Percentiles rank a stretch among this genome's conserved stretches.
Conservation (phyloP, 2,329 filamentous ascomycete species). For the Colletotrichum magnum region DNA sequence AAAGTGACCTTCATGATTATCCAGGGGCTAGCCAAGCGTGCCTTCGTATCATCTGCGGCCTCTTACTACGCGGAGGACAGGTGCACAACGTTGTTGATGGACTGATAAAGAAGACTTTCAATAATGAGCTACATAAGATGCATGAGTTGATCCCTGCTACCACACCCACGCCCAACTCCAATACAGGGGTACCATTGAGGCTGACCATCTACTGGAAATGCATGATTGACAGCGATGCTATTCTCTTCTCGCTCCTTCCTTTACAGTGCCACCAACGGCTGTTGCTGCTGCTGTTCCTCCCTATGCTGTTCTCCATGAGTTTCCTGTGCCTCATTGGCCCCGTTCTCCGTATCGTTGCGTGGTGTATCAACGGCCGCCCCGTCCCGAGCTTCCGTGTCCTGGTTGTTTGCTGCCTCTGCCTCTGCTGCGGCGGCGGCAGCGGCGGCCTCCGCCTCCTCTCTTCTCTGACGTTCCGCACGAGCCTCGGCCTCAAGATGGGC, state of each 20-base stretch:
- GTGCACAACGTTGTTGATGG: background rate
- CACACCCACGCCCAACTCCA: constrained; percentile 36
- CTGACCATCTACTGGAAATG: constrained; percentile 30
- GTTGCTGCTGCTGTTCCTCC: constrained; percentile 36
- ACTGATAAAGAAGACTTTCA: constrained; percentile 6
- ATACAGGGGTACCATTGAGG: constrained; percentile 20
- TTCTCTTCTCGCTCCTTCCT: background rate
- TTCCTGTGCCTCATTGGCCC: background rate
- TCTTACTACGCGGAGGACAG: too few relatives aligned
- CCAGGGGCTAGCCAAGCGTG: too few relatives aligned
- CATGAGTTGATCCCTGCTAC: constrained; percentile 15
- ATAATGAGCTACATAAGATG: constrained; percentile 23
- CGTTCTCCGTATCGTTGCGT: constrained; percentile 9
- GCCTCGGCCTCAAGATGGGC: constrained; percentile 69
- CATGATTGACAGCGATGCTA: constrained; percentile 27
- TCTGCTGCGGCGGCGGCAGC: constrained; percentile 54
- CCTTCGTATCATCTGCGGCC: too few relatives aligned
- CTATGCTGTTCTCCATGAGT: constrained; percentile 25
- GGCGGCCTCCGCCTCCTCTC: constrained; percentile 58
- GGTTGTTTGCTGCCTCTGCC: constrained; percentile 44
- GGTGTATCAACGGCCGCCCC: constrained; percentile 16
- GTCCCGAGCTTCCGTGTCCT: constrained; percentile 24
- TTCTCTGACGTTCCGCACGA: constrained; percentile 59
- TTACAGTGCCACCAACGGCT: constrained; percentile 27
- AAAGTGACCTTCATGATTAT: too few relatives aligned